Percentiles rank a stretch among this genome's conserved stretches.
Evolutionary conservation across 208 protist genomes (phyloP).

Genomic region (Acanthamoeba royreba): DNA sequence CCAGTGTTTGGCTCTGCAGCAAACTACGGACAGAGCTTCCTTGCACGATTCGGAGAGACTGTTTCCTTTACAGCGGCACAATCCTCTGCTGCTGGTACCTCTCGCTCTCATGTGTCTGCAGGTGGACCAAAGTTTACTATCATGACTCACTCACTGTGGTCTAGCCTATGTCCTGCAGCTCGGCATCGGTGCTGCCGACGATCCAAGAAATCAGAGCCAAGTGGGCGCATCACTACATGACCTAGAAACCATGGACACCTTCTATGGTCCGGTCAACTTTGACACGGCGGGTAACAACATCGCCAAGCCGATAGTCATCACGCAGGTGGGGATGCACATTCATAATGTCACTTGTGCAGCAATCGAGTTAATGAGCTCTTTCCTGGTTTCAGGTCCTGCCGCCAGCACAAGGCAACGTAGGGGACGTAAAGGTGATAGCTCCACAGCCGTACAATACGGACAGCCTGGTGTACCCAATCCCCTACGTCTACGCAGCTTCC

Average conservation of each 20-base stretch:
- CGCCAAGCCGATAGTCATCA: slow-evolving; percentile 14
- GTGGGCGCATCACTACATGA: background rate
- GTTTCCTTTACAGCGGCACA: background rate
- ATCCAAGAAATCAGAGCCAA: background rate
- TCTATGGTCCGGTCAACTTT: background rate
- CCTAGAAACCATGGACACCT: background rate
- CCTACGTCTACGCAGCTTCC: too few relatives aligned
- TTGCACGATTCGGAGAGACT: background rate
- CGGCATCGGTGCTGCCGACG: background rate
- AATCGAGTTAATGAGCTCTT: too few relatives aligned
- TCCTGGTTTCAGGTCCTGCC: too few relatives aligned
- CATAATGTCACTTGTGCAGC: too few relatives aligned
- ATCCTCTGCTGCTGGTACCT: background rate
- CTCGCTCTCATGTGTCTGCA: too few relatives aligned
- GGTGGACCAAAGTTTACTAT: too few relatives aligned
- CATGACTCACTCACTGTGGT: too few relatives aligned
- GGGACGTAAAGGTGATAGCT: too few relatives aligned
- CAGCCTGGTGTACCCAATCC: too few relatives aligned
- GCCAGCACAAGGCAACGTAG: too few relatives aligned
- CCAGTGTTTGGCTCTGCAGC: background rate
- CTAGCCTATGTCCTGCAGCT: background rate
- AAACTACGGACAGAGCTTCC: background rate
- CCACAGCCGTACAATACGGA: too few relatives aligned
- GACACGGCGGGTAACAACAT: background rate
- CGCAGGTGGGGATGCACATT: too few relatives aligned